These are phyloP conservation scores for Fagus crenata DNA, from an alignment of 306 rosid species.

Conservation along the genomic window DNA sequence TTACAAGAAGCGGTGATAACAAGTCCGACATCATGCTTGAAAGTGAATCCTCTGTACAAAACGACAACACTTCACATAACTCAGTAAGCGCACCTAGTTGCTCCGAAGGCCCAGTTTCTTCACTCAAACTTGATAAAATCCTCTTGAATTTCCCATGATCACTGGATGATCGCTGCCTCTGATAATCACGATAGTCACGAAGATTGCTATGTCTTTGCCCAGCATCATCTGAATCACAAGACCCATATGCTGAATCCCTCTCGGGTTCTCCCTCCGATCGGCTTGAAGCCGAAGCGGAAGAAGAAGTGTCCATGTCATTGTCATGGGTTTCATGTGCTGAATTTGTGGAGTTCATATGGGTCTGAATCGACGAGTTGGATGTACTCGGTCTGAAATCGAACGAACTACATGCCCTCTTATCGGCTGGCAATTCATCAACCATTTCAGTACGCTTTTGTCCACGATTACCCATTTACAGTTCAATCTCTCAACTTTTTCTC, in stretches of 20 bases:
- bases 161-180: conserved; percentile 63
- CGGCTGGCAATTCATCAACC: conserved; percentile 84
- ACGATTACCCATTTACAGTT: conserved; percentile 69
- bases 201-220: conserved; percentile 66
- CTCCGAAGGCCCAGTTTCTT: conserved; percentile 64
- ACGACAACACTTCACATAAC: conserved; percentile 84
- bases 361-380: conserved; percentile 67
- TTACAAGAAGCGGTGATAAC: conserved; percentile 76
- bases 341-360: conserved; percentile 44
- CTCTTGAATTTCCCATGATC: conserved; percentile 82
- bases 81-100: conserved; percentile 71
- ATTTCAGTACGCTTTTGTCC: conserved; percentile 87
- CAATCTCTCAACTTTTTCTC: conserved; percentile 21
- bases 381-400: conserved; percentile 85
- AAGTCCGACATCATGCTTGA: conserved; percentile 70
- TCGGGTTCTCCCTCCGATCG: conserved; percentile 82
- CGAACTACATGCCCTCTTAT: conserved; percentile 86
- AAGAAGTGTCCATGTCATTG: conserved; percentile 89
- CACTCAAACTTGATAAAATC: conserved; percentile 65
- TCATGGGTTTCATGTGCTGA: conserved; percentile 58
- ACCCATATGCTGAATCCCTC: conserved; percentile 83
- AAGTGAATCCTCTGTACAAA: conserved; percentile 84
- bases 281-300: conserved; percentile 82
- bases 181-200: conserved; percentile 64
- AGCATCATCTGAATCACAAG: conserved; percentile 92